phyloP scores from a whole-genome alignment of 1,284 basidiomycete species.

The Heterobasidion parviporum region DNA sequence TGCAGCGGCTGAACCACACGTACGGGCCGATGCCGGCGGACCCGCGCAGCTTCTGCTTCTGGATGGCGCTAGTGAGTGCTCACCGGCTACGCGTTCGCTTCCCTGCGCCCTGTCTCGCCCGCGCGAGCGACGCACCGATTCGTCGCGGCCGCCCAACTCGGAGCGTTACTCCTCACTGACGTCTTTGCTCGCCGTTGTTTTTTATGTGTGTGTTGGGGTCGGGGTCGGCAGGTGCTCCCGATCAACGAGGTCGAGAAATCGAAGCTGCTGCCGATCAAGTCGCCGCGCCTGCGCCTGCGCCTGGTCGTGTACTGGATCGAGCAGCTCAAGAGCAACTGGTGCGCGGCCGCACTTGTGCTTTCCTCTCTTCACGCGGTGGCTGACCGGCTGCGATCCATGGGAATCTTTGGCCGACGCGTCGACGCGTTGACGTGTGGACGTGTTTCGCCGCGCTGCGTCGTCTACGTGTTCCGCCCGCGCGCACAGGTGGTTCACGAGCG shows the following conservation, averaged over 20 bases:
- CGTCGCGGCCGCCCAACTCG: too few relatives aligned
- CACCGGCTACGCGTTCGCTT: neutral
- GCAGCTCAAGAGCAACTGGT: conserved; percentile 64
- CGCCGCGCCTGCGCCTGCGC: conserved; percentile 67
- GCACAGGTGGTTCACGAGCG: conserved; percentile 12
- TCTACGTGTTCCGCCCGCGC: neutral
- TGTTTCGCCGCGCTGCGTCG: neutral
- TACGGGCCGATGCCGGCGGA: conserved; percentile 66
- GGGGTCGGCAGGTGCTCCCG: conserved; percentile 58
- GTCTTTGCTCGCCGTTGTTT: too few relatives aligned
- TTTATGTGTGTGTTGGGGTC: too few relatives aligned
- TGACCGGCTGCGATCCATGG: neutral
- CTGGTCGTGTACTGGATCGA: conserved; percentile 94
- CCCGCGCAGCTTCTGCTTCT: conserved; percentile 73
- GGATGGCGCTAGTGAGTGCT: conserved; percentile 71
- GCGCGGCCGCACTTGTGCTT: conserved; percentile 17
- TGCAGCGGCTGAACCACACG: conserved; percentile 74
- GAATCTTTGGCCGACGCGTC: neutral
- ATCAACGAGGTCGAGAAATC: conserved; percentile 94
- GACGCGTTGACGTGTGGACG: neutral
- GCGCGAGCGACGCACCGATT: too few relatives aligned
- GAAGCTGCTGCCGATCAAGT: conserved; percentile 85
- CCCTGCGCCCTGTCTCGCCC: neutral
- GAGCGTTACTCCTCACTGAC: too few relatives aligned
- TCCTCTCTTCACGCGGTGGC: conserved; percentile 1